Evolutionary conservation across 2,329 filamentous ascomycete genomes (phyloP), one percentile per base, ranked within the genome.

Genomic region (Cladobotryum protrusum): DNA sequence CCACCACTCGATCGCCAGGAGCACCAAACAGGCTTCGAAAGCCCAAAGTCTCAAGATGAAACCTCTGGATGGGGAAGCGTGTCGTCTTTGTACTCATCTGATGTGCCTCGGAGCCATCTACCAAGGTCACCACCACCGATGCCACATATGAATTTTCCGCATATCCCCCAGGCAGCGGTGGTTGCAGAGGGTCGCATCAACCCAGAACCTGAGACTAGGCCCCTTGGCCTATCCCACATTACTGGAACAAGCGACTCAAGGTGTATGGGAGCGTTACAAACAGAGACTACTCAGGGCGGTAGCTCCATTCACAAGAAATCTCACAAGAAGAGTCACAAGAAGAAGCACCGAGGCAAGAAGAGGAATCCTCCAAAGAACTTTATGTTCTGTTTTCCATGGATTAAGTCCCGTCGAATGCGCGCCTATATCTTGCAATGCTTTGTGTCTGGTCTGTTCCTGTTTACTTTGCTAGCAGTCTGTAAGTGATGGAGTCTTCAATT

Each of bases 391-490:
- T 72, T 80, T 49, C 77, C 80, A 3, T 76, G 75, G 67, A 63
- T 83, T 46, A 73, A 73, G 59, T 81, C 81, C 39, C 67, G 67
- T 43, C 72, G 70, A 46, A 71, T 81, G 52, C 75, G 81, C 35
- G 65, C 70, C 35, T 79, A 82, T 55, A 73, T 84, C 36, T 60
- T 85, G 49, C 75, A 76, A 32, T 84, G 79, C 60, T 73, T 86
- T 19, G 75, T 87, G 6, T 86, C 86, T 5, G 86, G 84, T 1
- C 54, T 78, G 5, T 79, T 88, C 49, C 65, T 88, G 9, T 63
- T 77, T 5, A 61, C 77, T 29, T 72, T 86, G 43, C 62, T 89
- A 39, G 68, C 78, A 47, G 73, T 86, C 34, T 91, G 86, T 89
- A 77, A 71, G 84, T 75, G 32, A 45, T 3, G n/a, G 18, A 11